Conservation (phyloP, 306 rosid species). For the Corylus avellana region DNA sequence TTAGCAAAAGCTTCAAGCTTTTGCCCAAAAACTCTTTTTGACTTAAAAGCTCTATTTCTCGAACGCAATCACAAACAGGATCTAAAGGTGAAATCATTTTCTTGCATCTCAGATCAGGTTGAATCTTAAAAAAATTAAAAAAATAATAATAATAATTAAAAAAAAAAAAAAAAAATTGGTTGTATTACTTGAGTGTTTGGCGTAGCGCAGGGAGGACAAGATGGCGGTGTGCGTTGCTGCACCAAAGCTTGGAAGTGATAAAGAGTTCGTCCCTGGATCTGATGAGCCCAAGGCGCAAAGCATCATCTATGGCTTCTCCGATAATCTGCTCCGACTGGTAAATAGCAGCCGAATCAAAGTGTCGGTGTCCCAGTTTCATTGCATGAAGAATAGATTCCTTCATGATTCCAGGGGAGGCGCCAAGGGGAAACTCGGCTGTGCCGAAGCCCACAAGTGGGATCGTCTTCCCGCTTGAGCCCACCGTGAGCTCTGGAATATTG, state of each 20-base stretch:
- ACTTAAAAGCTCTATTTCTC: too few relatives aligned
- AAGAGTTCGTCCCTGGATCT: conserved; percentile 42
- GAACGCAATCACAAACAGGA: too few relatives aligned
- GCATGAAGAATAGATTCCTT: conserved; percentile 25
- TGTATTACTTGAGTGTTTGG: conserved; percentile 38
- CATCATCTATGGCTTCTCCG: conserved; percentile 44
- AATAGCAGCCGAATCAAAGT: conserved; percentile 48
- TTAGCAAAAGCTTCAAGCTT: too few relatives aligned
- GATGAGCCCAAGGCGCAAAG: conserved; percentile 32
- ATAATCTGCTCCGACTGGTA: conserved; percentile 45
- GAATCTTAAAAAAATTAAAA: too few relatives aligned
- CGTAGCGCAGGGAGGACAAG: conserved; percentile 39
- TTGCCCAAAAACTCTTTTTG: too few relatives aligned
- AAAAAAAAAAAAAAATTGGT: background rate
- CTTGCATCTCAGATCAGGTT: too few relatives aligned
- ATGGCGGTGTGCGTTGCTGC: conserved; percentile 42
- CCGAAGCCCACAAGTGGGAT: conserved; percentile 13
- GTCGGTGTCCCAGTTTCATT: conserved; percentile 42
- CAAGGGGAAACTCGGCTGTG: conserved; percentile 6
- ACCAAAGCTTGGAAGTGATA: conserved; percentile 58
- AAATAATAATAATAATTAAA: too few relatives aligned
- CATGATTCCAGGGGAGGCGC: background rate
- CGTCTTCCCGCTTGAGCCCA: background rate
- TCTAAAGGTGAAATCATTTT: too few relatives aligned
- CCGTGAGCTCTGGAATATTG: background rate